Evolutionary conservation across 192 early-diverging fungal species (phyloP), one percentile per base, ranked within the genome.

Genomic region (Funneliformis geosporum): DNA sequence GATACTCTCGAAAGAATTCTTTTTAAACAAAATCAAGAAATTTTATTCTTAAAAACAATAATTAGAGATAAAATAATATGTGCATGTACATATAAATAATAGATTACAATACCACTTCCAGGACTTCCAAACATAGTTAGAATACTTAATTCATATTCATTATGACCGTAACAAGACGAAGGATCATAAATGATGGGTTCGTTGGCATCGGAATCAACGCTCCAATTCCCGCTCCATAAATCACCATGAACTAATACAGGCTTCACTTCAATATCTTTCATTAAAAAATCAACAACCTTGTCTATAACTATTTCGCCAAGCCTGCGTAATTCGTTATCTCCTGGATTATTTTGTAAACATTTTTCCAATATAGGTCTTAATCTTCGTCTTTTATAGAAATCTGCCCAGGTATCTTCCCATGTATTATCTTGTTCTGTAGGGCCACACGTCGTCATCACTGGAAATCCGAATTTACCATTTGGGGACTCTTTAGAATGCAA

Each of bases 151-250:
- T 82, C 81, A 40, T 77, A 67, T 73, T 82, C 81, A 50, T 46
- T 76, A 61, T 82, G 81, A 42, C 79, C 81, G 62, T 82, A 82
- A 69, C 46, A 82, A 18, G 79, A 71, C 9, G 80, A 39, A 11
- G 81, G 81, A 76, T 82, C 81, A 66, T 40, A 82, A 12, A 82
- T 33, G 21, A 82, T 39, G 8, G 78, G 79, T 40, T 82, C 80
- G 42, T 70, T 73, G 14, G 69, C 75, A 76, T 42, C 39, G 28
- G 59, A 21, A 76, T 82, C 27, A 42, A 82, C 67, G 12, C 62
- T 28, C 79, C 80, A 82, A 69, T 82, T 82, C 21, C 81, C 81
- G 55, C 79, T 75, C 81, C 81, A 82, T 21, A 82, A 43, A 73
- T 82, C 81, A n/a, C 81, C 81, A 67, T 82, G 81, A 33, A 82